Evolutionary conservation across 2,329 filamentous ascomycete species (phyloP).

Genomic region (Neofusicoccum parvum): DNA sequence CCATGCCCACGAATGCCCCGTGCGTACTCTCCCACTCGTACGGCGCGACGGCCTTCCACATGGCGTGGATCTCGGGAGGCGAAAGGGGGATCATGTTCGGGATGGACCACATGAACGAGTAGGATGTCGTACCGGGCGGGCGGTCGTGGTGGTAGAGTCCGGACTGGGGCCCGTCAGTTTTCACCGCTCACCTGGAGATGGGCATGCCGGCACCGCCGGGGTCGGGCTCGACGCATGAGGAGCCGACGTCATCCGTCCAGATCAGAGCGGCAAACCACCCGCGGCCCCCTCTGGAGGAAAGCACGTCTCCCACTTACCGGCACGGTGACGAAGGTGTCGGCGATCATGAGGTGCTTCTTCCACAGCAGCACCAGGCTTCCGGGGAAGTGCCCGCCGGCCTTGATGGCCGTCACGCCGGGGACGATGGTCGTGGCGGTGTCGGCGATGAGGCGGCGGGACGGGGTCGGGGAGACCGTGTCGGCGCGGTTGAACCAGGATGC

Average conservation of each 20-base stretch:
- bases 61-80: slow-evolving; percentile 63
- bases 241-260: no score
- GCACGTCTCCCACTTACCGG: slow-evolving; percentile 46
- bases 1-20: slow-evolving; percentile 66
- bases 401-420: slow-evolving; percentile 62
- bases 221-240: no score
- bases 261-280: no score
- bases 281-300: neutral
- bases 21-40: slow-evolving; percentile 68
- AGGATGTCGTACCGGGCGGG: slow-evolving; percentile 43
- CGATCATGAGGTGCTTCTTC: slow-evolving; percentile 65
- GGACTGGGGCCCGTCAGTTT: slow-evolving; percentile 25
- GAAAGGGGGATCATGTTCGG: slow-evolving; percentile 73
- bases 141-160: slow-evolving; percentile 31
- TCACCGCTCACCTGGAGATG: no score
- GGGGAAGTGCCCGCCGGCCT: slow-evolving; percentile 78
- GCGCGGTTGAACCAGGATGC: slow-evolving; percentile 61
- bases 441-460: slow-evolving; percentile 29
- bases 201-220: no score
- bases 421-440: slow-evolving; percentile 24
- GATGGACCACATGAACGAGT: slow-evolving; percentile 76
- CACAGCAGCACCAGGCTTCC: slow-evolving; percentile 71
- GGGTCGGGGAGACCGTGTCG: slow-evolving; percentile 43
- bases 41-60: slow-evolving; percentile 68
- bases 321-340: slow-evolving; percentile 75